phyloP scores from a whole-genome alignment of 257 asterid species.

The Capsicum baccatum region DNA sequence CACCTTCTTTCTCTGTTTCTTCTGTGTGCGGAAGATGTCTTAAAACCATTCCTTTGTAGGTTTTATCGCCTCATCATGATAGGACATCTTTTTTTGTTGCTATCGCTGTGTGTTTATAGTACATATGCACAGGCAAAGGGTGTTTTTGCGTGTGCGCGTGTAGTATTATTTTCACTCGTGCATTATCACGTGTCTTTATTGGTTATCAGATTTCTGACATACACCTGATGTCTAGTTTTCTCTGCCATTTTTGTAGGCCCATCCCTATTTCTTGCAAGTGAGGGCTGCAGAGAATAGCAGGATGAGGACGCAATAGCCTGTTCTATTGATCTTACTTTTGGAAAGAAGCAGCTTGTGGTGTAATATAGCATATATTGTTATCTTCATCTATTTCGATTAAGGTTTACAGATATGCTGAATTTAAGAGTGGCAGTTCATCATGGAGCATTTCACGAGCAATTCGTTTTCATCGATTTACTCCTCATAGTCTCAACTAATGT shows the following conservation, averaged over 20 bases:
- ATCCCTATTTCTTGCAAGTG: constrained; percentile 37
- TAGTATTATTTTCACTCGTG: background rate
- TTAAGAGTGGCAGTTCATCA: background rate
- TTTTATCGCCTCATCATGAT: background rate
- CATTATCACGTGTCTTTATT: background rate
- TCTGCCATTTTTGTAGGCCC: constrained; percentile 17
- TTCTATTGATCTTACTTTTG: background rate
- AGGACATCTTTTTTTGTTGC: background rate
- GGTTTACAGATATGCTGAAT: background rate
- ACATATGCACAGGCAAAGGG: background rate
- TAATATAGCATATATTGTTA: constrained; percentile 2
- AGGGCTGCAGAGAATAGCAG: constrained; percentile 38
- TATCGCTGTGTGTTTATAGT: background rate
- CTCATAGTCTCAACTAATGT: background rate
- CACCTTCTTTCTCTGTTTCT: background rate
- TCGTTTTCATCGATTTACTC: background rate
- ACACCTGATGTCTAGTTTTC: background rate
- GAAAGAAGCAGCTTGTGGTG: background rate
- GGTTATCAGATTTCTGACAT: background rate
- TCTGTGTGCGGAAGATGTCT: background rate
- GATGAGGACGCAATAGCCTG: constrained; percentile 32
- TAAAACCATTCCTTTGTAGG: background rate
- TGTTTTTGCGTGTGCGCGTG: background rate
- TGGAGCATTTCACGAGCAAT: constrained; percentile 6
- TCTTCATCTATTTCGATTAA: background rate